These are phyloP conservation scores for Neonectria hederae DNA, from an alignment of 2,329 filamentous ascomycete species.

Conservation along the genomic window DNA sequence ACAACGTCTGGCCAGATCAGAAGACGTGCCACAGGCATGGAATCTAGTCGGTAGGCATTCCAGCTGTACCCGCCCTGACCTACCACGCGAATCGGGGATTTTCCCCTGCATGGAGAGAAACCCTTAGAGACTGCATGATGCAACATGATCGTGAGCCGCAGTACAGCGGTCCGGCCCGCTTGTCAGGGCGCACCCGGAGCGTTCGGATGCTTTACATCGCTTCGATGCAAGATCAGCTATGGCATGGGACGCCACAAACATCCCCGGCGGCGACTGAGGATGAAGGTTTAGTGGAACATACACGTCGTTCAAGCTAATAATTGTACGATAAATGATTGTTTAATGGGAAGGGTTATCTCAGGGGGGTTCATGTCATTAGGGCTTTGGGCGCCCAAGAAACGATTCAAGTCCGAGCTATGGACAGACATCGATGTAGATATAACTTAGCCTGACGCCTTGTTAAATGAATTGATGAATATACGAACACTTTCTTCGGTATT, in stretches of 20 bases:
- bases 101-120: slow-evolving; percentile 12
- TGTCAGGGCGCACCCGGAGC: slow-evolving; percentile 15
- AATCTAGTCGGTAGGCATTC: slow-evolving; percentile 16
- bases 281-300: slow-evolving; percentile 1
- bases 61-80: slow-evolving; percentile 23
- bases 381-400: slow-evolving; percentile 2
- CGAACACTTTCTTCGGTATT: slow-evolving; percentile 13
- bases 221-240: slow-evolving; percentile 4
- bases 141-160: slow-evolving; percentile 5
- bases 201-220: slow-evolving; percentile 10
- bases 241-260: background rate
- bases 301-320: background rate
- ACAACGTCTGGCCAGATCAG: slow-evolving; percentile 10
- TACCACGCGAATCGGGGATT: slow-evolving; percentile 28
- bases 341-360: background rate
- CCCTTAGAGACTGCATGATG: slow-evolving; percentile 12
- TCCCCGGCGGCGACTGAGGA: background rate
- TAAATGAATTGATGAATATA: slow-evolving; percentile 37
- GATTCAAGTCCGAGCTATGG: slow-evolving; percentile 6
- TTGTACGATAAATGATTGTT: slow-evolving; percentile 2
- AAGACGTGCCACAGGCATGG: slow-evolving; percentile 25
- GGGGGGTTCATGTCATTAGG: slow-evolving; percentile 2
- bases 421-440: background rate
- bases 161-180: slow-evolving; percentile 12
- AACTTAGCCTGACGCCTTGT: background rate